Percentiles rank a stretch among this genome's conserved stretches.
Evolutionary conservation across 139 green algal genomes (phyloP).

Genomic region (Chlamydomonas asymmetrica): DNA sequence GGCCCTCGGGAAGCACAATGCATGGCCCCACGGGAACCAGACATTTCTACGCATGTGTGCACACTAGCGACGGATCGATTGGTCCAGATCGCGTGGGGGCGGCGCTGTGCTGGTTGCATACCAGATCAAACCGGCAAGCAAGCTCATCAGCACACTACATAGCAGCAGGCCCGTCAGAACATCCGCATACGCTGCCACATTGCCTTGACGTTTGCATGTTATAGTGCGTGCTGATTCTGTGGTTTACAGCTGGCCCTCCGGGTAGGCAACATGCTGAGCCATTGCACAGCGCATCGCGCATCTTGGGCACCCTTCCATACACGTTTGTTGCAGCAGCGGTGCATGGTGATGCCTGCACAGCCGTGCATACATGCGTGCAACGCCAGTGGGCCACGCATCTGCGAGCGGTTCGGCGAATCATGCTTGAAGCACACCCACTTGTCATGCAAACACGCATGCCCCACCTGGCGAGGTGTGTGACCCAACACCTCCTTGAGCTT

Average conservation of each 20-base stretch:
- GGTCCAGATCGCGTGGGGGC: not conserved
- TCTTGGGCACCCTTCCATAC: not conserved
- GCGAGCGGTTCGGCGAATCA: not conserved
- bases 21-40: not conserved
- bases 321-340: not conserved
- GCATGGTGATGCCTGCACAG: not conserved
- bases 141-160: too few species aligned
- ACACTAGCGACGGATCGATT: not conserved
- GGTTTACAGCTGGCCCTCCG: too few species aligned
- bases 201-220: too few species aligned
- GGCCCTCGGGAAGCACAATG: not conserved
- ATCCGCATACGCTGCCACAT: too few species aligned
- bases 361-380: not conserved
- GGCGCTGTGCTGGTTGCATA: not conserved
- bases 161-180: too few species aligned
- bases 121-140: too few species aligned
- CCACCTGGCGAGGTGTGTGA: conserved; percentile 92
- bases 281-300: not conserved
- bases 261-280: not conserved
- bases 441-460: not conserved
- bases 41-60: not conserved
- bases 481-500: conserved; percentile 97
- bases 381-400: too few species aligned
- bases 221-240: too few species aligned
- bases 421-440: not conserved